These are phyloP conservation scores for Oxalis stricta DNA, from an alignment of 441 rosid species.

Conservation along the genomic window DNA sequence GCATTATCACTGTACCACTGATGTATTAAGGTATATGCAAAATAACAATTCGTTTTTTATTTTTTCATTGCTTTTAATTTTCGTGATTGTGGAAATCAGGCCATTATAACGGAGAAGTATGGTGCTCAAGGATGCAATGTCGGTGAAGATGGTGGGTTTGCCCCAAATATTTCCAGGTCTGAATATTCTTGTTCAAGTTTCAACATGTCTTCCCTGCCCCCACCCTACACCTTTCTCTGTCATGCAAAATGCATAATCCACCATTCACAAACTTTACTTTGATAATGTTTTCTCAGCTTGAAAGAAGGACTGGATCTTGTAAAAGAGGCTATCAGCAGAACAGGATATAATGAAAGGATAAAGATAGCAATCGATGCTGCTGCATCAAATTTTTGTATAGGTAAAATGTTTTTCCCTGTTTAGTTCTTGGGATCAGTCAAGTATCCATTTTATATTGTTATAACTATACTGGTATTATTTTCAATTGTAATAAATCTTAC, in stretches of 20 bases:
- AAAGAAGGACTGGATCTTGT: constrained; percentile 89
- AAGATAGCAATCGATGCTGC: constrained; percentile 84
- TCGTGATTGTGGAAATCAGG: constrained; percentile 44
- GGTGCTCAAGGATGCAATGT: constrained; percentile 71
- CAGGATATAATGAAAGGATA: constrained; percentile 68
- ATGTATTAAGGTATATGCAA: neutral
- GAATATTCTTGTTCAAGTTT: constrained; percentile 9
- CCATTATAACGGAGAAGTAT: constrained; percentile 72
- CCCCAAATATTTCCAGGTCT: constrained; percentile 81
- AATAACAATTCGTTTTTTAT: constrained; percentile 4
- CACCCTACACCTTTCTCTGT: no score
- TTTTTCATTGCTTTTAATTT: constrained; percentile 16
- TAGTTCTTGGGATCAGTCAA: constrained; percentile 8
- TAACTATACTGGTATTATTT: neutral
- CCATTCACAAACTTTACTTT: no score
- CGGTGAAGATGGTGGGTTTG: constrained; percentile 94
- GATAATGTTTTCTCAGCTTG: constrained; percentile 46
- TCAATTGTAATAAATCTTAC: neutral
- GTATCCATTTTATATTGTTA: neutral
- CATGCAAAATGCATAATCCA: no score
- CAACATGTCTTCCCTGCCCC: neutral
- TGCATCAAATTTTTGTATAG: constrained; percentile 79
- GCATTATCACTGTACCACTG: neutral
- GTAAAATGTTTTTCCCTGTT: constrained; percentile 27
- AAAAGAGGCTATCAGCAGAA: constrained; percentile 85